Conservation (phyloP, 1,284 basidiomycete genomes). For the Sphagnurus paluster region DNA sequence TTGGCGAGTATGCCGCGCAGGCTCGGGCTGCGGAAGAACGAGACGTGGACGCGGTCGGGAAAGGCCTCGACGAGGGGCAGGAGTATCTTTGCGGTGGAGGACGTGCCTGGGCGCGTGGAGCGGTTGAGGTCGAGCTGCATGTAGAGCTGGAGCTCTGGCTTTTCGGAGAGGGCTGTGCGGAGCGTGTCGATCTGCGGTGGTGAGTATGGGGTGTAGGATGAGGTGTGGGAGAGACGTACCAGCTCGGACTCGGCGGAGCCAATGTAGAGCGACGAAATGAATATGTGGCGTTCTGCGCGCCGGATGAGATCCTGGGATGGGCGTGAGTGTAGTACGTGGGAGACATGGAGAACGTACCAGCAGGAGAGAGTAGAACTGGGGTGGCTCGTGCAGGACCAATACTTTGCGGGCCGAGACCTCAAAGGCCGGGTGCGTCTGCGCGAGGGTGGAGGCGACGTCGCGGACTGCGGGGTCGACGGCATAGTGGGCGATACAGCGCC, state of each 20-base stretch:
- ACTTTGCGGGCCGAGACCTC: constrained; percentile 35
- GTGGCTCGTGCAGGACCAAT: constrained; percentile 37
- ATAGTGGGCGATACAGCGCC: constrained; percentile 26
- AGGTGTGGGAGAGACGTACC: constrained; percentile 40
- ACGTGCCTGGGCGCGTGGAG: constrained; percentile 81
- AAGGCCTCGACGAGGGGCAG: constrained; percentile 72
- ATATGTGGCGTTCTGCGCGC: constrained; percentile 73
- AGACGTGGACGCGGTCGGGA: constrained; percentile 75
- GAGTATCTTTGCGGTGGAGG: constrained; percentile 75
- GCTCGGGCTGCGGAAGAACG: constrained; percentile 86
- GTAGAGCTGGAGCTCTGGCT: constrained; percentile 66
- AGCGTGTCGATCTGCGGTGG: constrained; percentile 67
- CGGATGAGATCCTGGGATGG: constrained; percentile 66
- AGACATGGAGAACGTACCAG: constrained; percentile 30
- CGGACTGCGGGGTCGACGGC: constrained; percentile 35
- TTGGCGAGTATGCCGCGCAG: constrained; percentile 74
- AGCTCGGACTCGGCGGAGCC: constrained; percentile 70
- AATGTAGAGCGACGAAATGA: constrained; percentile 86
- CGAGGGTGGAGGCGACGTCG: constrained; percentile 35
- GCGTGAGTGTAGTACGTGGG: constrained; percentile 7
- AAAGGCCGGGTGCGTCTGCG: constrained; percentile 40
- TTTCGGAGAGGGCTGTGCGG: constrained; percentile 55
- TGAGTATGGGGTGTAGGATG: neutral
- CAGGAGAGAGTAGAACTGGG: constrained; percentile 39
- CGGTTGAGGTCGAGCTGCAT: constrained; percentile 90